These are phyloP conservation scores for Penicillium sp. DNA, from an alignment of 2,329 filamentous ascomycete species.

Conservation along the genomic window DNA sequence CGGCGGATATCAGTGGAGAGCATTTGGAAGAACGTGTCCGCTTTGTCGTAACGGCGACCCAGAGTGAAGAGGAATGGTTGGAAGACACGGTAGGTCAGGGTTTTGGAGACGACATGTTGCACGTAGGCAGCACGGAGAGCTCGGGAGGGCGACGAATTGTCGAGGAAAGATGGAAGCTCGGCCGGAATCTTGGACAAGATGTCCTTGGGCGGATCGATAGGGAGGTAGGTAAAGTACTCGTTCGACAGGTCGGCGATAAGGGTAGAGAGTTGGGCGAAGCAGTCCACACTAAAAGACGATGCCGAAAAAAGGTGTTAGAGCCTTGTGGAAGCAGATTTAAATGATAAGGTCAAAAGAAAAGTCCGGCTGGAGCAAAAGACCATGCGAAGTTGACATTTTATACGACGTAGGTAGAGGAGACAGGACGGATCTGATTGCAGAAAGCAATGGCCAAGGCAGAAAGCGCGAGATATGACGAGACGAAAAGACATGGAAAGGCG, in stretches of 20 bases:
- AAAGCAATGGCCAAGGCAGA: constrained; percentile 8
- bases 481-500: constrained; percentile 14
- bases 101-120: constrained; percentile 51
- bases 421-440: not conserved
- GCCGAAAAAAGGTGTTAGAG: constrained; percentile 36
- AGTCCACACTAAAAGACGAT: constrained; percentile 41
- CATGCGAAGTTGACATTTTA: constrained; percentile 21
- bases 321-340: constrained; percentile 26
- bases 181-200: constrained; percentile 48
- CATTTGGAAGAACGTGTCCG: constrained; percentile 50
- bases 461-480: constrained; percentile 1
- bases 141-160: constrained; percentile 47
- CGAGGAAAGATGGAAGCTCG: constrained; percentile 50
- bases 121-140: constrained; percentile 51
- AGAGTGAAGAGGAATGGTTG: constrained; percentile 54
- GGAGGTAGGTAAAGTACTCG: constrained; percentile 48
- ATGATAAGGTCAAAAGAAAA: constrained; percentile 22
- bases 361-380: not conserved
- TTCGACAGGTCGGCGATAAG: constrained; percentile 49
- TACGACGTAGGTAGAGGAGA: constrained; percentile 10
- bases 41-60: constrained; percentile 49
- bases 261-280: constrained; percentile 47
- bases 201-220: constrained; percentile 46
- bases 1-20: constrained; percentile 52
- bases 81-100: constrained; percentile 53